A percentile compares a stretch with the other conserved stretches of the same genome.
phyloP scores from a whole-genome alignment of 2,329 filamentous ascomycete species.

The Penicillium sp. region DNA sequence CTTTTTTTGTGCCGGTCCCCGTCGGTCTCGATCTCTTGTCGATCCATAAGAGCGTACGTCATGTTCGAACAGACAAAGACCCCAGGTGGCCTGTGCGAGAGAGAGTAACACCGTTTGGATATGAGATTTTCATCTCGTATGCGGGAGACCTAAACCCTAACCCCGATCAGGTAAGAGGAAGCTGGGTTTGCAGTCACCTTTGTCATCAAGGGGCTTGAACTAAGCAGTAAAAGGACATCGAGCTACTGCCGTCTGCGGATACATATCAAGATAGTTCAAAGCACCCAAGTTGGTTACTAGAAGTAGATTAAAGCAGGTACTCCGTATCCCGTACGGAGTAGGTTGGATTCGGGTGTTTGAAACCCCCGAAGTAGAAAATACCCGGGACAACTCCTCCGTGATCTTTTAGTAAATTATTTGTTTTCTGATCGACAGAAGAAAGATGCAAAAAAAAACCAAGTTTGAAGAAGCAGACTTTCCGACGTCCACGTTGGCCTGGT shows the following conservation, averaged over 20 bases:
- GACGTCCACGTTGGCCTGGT: conserved; percentile 9
- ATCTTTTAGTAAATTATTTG: conserved; percentile 8
- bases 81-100: conserved; percentile 20
- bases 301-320: neutral
- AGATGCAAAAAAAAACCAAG: conserved; percentile 1
- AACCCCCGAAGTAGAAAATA: neutral
- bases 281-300: neutral
- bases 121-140: conserved; percentile 8
- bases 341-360: neutral
- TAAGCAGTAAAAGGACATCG: neutral
- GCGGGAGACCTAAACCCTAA: conserved; percentile 1
- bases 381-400: conserved; percentile 11
- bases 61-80: conserved; percentile 8
- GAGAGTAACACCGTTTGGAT: conserved; percentile 14
- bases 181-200: neutral
- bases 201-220: neutral
- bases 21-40: conserved; percentile 9
- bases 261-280: neutral
- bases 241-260: neutral
- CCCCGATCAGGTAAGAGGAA: conserved; percentile 5
- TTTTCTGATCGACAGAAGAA: conserved; percentile 1
- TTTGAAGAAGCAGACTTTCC: neutral
- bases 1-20: conserved; percentile 7
- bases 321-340: neutral
- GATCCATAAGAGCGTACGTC: conserved; percentile 16